Evolutionary conservation across 345 rosid genomes (phyloP).

Genomic region (Carallia pectinifolia): DNA sequence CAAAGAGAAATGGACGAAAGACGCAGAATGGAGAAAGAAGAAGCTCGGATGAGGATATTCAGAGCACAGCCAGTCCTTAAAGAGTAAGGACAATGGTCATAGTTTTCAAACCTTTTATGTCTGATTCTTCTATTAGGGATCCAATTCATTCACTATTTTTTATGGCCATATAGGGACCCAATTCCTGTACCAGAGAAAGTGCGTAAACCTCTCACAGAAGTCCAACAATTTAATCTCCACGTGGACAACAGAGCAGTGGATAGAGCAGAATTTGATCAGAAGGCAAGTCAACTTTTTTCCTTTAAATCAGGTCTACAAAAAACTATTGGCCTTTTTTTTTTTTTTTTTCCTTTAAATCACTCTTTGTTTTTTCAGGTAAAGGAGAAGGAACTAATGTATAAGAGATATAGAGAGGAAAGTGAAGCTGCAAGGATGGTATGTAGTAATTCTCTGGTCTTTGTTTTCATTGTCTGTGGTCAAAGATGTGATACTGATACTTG

Average conservation of each 20-base stretch:
- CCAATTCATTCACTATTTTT: neutral
- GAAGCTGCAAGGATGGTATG: slow-evolving; percentile 83
- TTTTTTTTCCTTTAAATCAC: neutral
- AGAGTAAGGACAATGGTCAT: slow-evolving; percentile 54
- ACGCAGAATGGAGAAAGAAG: slow-evolving; percentile 63
- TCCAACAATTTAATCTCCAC: slow-evolving; percentile 66
- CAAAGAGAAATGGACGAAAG: slow-evolving; percentile 83
- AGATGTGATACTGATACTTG: neutral
- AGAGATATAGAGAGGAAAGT: slow-evolving; percentile 92
- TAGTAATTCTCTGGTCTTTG: neutral
- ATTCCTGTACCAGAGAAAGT: slow-evolving; percentile 87
- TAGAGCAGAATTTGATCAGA: slow-evolving; percentile 89
- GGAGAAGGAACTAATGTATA: slow-evolving; percentile 79
- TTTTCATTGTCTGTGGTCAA: too few relatives aligned
- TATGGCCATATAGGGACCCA: slow-evolving; percentile 59
- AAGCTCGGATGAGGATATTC: slow-evolving; percentile 65
- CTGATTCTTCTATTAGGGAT: too few relatives aligned
- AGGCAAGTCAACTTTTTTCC: slow-evolving; percentile 39
- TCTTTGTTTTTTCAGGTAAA: slow-evolving; percentile 50
- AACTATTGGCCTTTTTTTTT: neutral
- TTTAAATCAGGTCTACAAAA: neutral
- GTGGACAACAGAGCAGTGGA: slow-evolving; percentile 68
- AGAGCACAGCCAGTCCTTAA: slow-evolving; percentile 72
- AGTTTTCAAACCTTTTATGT: neutral
- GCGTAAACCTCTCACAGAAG: slow-evolving; percentile 82